phyloP scores from a whole-genome alignment of 176 grass and related monocot genomes.

The Leersia perrieri region DNA sequence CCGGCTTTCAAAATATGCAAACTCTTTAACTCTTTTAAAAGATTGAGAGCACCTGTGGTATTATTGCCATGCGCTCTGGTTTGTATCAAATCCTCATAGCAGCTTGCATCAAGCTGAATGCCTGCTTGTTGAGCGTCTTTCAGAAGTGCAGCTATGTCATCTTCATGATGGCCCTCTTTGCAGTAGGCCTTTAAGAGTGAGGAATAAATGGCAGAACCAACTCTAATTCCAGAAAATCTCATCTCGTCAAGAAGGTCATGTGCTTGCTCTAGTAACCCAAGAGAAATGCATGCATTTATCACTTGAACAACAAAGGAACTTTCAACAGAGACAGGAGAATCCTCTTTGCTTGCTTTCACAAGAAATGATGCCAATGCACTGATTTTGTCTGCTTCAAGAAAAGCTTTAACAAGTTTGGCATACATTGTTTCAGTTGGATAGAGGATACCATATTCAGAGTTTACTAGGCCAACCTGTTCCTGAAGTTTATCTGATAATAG shows the following conservation, averaged over 20 bases:
- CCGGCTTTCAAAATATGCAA: constrained; percentile 51
- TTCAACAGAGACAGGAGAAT: constrained; percentile 59
- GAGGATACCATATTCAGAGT: constrained; percentile 71
- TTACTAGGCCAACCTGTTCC: constrained; percentile 58
- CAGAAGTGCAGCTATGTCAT: constrained; percentile 63
- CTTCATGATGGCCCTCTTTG: constrained; percentile 54
- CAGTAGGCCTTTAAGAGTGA: constrained; percentile 80
- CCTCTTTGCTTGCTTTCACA: constrained; percentile 78
- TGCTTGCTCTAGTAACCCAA: constrained; percentile 77
- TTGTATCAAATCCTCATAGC: constrained; percentile 68
- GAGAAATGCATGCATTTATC: constrained; percentile 79
- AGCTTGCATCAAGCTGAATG: constrained; percentile 68
- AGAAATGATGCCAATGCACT: constrained; percentile 71
- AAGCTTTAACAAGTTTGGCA: constrained; percentile 80
- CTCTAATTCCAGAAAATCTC: constrained; percentile 78
- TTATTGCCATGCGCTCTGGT: constrained; percentile 51
- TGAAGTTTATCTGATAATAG: constrained; percentile 67
- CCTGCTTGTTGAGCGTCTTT: constrained; percentile 71
- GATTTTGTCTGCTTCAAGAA: constrained; percentile 67
- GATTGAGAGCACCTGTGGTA: constrained; percentile 48
- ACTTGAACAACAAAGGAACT: constrained; percentile 79
- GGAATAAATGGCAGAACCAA: constrained; percentile 77
- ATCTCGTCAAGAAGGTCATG: constrained; percentile 94
- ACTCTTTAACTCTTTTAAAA: constrained; percentile 65
- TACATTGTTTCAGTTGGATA: constrained; percentile 92